phyloP scores from a whole-genome alignment of 1,284 basidiomycete genomes.

The Inonotus hispidus region DNA sequence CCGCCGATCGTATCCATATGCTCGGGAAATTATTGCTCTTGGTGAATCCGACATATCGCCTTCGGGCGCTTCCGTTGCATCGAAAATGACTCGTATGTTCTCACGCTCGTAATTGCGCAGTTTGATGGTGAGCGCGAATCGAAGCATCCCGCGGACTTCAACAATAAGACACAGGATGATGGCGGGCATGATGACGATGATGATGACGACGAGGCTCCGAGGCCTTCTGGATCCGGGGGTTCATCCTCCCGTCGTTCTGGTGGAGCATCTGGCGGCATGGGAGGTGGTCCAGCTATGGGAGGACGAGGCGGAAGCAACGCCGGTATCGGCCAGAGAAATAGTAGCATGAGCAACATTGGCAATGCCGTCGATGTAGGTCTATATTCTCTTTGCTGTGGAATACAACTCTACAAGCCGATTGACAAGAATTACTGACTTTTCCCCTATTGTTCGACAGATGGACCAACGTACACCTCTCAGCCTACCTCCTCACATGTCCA shows the following conservation, averaged over 20 bases:
- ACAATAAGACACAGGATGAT: slow-evolving; percentile 15
- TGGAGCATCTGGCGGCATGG: neutral
- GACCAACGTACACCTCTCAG: neutral
- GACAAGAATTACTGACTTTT: neutral
- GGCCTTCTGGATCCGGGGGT: slow-evolving; percentile 4
- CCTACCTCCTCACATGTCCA: neutral
- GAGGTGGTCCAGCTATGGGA: neutral
- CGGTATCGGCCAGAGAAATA: neutral
- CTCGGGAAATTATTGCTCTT: neutral
- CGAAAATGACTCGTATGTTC: neutral
- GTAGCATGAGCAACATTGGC: neutral
- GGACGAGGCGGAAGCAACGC: neutral
- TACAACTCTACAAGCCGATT: too few species aligned
- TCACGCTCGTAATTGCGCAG: neutral
- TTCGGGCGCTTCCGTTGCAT: neutral
- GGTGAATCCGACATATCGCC: neutral
- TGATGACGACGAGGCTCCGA: slow-evolving; percentile 21
- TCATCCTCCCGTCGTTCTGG: neutral
- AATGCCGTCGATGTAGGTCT: neutral
- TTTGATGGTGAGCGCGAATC: slow-evolving; percentile 19
- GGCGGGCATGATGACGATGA: slow-evolving; percentile 24
- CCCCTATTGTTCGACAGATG: neutral
- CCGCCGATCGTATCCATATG: neutral
- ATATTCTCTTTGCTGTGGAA: too few species aligned
- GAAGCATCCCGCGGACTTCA: slow-evolving; percentile 18